A percentile compares a stretch with the other conserved stretches of the same genome.
phyloP scores from a whole-genome alignment of 2,329 filamentous ascomycete genomes.

The Davidsoniella virescens region DNA sequence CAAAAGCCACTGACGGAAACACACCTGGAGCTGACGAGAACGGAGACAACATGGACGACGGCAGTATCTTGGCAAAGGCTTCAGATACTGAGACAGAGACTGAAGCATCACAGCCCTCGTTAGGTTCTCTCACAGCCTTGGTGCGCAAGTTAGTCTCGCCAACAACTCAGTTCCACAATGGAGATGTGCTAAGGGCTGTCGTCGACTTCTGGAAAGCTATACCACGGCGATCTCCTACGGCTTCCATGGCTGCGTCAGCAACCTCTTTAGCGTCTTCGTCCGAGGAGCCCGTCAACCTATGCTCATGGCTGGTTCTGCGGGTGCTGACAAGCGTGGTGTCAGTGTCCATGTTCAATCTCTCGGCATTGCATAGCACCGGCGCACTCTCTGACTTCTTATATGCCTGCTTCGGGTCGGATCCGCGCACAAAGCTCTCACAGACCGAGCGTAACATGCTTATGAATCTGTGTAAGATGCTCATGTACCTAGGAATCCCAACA shows the following conservation, averaged over 20 bases:
- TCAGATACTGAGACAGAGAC: not conserved
- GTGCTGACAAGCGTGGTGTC: conserved; percentile 41
- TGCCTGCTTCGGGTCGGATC: conserved; percentile 37
- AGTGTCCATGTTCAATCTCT: conserved; percentile 52
- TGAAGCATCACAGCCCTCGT: not conserved
- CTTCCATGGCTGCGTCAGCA: not conserved
- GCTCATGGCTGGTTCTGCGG: conserved; percentile 49
- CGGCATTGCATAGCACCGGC: conserved; percentile 55
- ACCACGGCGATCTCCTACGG: conserved; percentile 24
- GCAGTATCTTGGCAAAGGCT: not conserved
- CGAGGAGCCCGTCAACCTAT: conserved; percentile 29
- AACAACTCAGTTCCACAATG: conserved; percentile 38
- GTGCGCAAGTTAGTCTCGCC: conserved; percentile 34
- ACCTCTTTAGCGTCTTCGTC: conserved; percentile 12
- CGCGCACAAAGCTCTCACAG: conserved; percentile 21
- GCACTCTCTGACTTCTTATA: conserved; percentile 51
- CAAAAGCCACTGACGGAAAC: not conserved
- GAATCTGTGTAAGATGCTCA: conserved; percentile 51
- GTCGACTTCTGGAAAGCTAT: conserved; percentile 49
- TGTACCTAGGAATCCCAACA: conserved; percentile 59
- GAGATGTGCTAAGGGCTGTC: conserved; percentile 46
- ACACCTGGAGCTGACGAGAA: not conserved
- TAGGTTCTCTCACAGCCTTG: conserved; percentile 6
- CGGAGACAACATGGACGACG: not conserved
- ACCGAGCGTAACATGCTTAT: conserved; percentile 44